Percentiles rank a stretch among this genome's conserved stretches.
These are phyloP conservation scores for Stephania yunnanensis DNA, from an alignment of 164 flowering plant genomes.

Conservation along the genomic window DNA sequence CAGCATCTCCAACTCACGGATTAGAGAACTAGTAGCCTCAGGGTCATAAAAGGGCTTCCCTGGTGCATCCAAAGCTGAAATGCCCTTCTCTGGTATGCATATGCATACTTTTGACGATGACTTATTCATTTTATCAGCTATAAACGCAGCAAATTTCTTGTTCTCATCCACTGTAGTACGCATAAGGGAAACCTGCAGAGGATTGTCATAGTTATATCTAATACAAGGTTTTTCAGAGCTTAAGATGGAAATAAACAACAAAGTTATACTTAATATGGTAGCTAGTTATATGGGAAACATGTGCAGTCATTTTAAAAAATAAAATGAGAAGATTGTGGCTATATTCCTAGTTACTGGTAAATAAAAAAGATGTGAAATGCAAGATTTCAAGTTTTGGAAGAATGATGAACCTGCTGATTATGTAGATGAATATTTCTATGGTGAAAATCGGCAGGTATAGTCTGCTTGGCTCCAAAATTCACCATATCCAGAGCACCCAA, in stretches of 20 bases:
- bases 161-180: constrained; percentile 81
- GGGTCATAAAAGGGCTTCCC: constrained; percentile 86
- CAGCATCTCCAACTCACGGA: constrained; percentile 57
- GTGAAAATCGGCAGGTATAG: constrained; percentile 61
- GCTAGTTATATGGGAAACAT: no score
- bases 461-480: constrained; percentile 73
- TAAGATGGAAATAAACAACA: constrained; percentile 5
- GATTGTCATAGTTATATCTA: constrained; percentile 2
- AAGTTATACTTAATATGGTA: background rate
- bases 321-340: background rate
- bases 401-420: constrained; percentile 61
- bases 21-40: constrained; percentile 54
- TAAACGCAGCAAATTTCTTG: constrained; percentile 72
- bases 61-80: constrained; percentile 90
- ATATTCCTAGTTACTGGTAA: background rate
- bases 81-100: constrained; percentile 81
- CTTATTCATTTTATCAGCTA: constrained; percentile 74
- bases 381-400: background rate
- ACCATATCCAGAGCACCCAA: constrained; percentile 96
- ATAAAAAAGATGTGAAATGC: background rate
- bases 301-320: no score
- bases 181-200: constrained; percentile 71
- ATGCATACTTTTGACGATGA: constrained; percentile 58
- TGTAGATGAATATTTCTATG: constrained; percentile 64
- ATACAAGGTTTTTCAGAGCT: constrained; percentile 1